These are phyloP conservation scores for Mycena sp. DNA, from an alignment of 1,284 basidiomycete species.

Conservation along the genomic window DNA sequence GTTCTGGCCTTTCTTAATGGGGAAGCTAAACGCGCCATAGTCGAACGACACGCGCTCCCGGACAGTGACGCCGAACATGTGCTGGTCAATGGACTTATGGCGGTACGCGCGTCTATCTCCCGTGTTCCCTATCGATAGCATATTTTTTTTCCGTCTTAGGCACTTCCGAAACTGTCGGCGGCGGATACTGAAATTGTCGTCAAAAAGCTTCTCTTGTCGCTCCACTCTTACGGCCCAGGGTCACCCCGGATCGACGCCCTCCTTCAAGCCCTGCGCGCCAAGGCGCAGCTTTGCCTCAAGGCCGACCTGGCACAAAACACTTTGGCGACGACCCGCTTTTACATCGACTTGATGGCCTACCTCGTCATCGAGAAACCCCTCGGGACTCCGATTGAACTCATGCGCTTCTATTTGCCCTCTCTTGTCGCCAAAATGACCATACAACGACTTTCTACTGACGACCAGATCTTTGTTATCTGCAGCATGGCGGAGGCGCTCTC, in stretches of 20 bases:
- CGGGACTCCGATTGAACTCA: conserved; percentile 54
- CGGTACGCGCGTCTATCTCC: conserved; percentile 46
- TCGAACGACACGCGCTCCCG: conserved; percentile 55
- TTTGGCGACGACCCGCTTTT: conserved; percentile 51
- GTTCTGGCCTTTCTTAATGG: conserved; percentile 67
- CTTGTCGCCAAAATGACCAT: conserved; percentile 58
- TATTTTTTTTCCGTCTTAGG: conserved; percentile 45
- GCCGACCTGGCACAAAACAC: conserved; percentile 46
- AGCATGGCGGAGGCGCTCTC: conserved; percentile 50
- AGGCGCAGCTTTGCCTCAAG: conserved; percentile 49
- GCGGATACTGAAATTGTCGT: conserved; percentile 58
- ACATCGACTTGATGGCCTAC: conserved; percentile 57
- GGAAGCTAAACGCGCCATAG: conserved; percentile 59
- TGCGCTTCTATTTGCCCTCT: conserved; percentile 61
- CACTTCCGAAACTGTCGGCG: conserved; percentile 54
- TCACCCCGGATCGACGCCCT: conserved; percentile 53
- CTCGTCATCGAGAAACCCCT: conserved; percentile 54
- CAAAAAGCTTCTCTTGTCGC: conserved; percentile 62
- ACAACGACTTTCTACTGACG: conserved; percentile 52
- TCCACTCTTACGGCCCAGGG: conserved; percentile 26
- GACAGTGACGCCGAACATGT: conserved; percentile 57
- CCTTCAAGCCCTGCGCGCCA: conserved; percentile 54
- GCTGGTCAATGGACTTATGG: conserved; percentile 57
- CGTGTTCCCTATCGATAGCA: background rate
- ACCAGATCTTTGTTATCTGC: conserved; percentile 55